Evolutionary conservation across 2,329 filamentous ascomycete species (phyloP), one percentile per base, ranked within the genome.

Genomic region (Lasiodiplodia sp.): DNA sequence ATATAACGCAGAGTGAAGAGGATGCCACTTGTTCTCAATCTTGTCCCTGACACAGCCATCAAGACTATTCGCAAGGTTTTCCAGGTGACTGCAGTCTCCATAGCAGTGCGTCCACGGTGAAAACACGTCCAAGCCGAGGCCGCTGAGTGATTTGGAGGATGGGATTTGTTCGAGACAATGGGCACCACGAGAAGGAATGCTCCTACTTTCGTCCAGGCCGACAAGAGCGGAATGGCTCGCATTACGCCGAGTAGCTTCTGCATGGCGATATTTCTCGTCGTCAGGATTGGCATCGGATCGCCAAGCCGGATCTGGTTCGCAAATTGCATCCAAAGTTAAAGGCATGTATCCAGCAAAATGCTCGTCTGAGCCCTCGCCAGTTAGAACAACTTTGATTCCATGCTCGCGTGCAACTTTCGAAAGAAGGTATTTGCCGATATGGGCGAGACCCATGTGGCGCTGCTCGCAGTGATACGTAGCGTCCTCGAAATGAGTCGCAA

Each of bases 361-460:
- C 76, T 88, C 86, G 69, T 88, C 86, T 8, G 84, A 76, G 5
- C 85, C 85, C 72, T 87, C 84, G 28, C 82, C 82, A 0, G 85
- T 87, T 3, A 88, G 76, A 2, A 88, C 82, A 4, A 87, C 86
- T 68, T 86, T 86, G 73, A 84, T 80, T 7, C 85, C 85, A 11
- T 80, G 75, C 47, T 83, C 77, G 14, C 76, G 80, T 0, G 83
- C 80, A 0, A 84, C 71, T 34, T 80, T 79, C 0, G 84, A 84
- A 3, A 88, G 78, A n/a, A 81, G 80, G 69, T 81, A 84, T 70
- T 86, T 86, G 34, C 81, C 85, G 18, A 88, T 80, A 31, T 77
- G 82, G 72, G 87, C 87, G 34, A 88, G 79, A 72, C 88, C 86
- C 3, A 79, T 75, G 18, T 81, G 77, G 21, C 81, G 80, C 55